Percentiles rank a stretch among this genome's conserved stretches.
These are phyloP conservation scores for Phyllosticta ampelicida DNA, from an alignment of 2,329 filamentous ascomycete genomes.

Conservation along the genomic window DNA sequence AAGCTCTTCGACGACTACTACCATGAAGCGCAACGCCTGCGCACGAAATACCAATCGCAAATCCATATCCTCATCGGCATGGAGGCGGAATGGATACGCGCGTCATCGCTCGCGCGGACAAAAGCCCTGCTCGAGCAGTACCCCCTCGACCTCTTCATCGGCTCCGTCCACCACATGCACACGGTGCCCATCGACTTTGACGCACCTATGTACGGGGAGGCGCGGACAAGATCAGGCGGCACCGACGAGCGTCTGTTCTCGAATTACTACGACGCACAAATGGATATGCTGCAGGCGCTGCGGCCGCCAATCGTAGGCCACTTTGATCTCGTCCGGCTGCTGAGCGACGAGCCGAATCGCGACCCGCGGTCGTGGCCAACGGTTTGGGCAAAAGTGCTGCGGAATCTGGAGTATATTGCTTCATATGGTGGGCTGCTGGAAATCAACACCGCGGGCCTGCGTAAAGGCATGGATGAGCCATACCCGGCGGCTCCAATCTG, in stretches of 20 bases:
- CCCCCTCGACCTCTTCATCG: slow-evolving; percentile 78
- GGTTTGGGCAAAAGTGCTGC: slow-evolving; percentile 63
- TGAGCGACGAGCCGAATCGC: slow-evolving; percentile 57
- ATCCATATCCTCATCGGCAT: slow-evolving; percentile 83
- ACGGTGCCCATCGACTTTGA: slow-evolving; percentile 86
- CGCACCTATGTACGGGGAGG: slow-evolving; percentile 51
- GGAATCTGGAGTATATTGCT: slow-evolving; percentile 63
- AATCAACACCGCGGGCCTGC: slow-evolving; percentile 74
- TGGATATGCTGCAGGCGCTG: slow-evolving; percentile 63
- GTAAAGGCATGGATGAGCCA: slow-evolving; percentile 83
- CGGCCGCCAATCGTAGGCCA: slow-evolving; percentile 76
- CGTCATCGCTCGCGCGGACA: slow-evolving; percentile 52
- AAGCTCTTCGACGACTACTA: slow-evolving; percentile 61
- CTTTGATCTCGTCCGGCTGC: slow-evolving; percentile 80
- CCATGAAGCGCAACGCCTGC: slow-evolving; percentile 61
- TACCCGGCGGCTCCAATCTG: slow-evolving; percentile 77
- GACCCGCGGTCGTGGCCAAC: slow-evolving; percentile 47
- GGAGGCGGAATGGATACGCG: slow-evolving; percentile 85
- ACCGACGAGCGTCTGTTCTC: slow-evolving; percentile 59
- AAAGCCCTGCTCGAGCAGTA: slow-evolving; percentile 47
- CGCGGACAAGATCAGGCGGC: slow-evolving; percentile 45
- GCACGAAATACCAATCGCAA: slow-evolving; percentile 53
- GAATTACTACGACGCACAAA: slow-evolving; percentile 82
- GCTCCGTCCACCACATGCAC: slow-evolving; percentile 83
- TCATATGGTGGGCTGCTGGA: slow-evolving; percentile 75